These are phyloP conservation scores for Ascochyta rabiei DNA, from an alignment of 2,329 filamentous ascomycete genomes.

Conservation along the genomic window DNA sequence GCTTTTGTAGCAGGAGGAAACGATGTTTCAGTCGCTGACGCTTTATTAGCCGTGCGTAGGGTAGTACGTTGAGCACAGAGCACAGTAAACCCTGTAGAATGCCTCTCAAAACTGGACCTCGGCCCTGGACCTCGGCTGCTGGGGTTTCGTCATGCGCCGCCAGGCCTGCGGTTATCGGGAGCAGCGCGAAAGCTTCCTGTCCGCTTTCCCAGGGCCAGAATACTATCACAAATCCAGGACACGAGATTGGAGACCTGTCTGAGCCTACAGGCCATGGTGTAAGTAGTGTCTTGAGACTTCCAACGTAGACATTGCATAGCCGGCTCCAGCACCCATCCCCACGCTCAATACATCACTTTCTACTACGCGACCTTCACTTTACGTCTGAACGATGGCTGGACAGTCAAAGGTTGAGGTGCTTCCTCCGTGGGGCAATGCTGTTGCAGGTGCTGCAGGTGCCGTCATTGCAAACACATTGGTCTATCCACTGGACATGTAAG, in stretches of 20 bases:
- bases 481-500: slow-evolving; percentile 95
- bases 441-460: slow-evolving; percentile 90
- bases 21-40: not conserved
- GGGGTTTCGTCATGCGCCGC: slow-evolving; percentile 34
- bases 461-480: slow-evolving; percentile 94
- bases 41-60: not conserved
- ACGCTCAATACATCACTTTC: not conserved
- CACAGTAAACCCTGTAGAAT: slow-evolving; percentile 1
- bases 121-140: slow-evolving; percentile 44
- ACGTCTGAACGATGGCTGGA: slow-evolving; percentile 53
- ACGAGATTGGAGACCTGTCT: not conserved
- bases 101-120: slow-evolving; percentile 34
- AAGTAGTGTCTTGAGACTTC: not conserved
- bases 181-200: slow-evolving; percentile 24
- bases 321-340: not conserved
- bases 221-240: slow-evolving; percentile 3
- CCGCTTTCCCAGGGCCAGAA: slow-evolving; percentile 14
- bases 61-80: slow-evolving; percentile 1
- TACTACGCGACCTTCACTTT: not conserved
- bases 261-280: slow-evolving; percentile 4
- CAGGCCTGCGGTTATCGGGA: slow-evolving; percentile 27
- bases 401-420: slow-evolving; percentile 71
- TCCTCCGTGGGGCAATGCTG: slow-evolving; percentile 90
- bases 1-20: not conserved
- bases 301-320: slow-evolving; percentile 1